Evolutionary conservation across 2,329 filamentous ascomycete species (phyloP), one percentile per base, ranked within the genome.

Genomic region (Fusarium keratoplasticum): DNA sequence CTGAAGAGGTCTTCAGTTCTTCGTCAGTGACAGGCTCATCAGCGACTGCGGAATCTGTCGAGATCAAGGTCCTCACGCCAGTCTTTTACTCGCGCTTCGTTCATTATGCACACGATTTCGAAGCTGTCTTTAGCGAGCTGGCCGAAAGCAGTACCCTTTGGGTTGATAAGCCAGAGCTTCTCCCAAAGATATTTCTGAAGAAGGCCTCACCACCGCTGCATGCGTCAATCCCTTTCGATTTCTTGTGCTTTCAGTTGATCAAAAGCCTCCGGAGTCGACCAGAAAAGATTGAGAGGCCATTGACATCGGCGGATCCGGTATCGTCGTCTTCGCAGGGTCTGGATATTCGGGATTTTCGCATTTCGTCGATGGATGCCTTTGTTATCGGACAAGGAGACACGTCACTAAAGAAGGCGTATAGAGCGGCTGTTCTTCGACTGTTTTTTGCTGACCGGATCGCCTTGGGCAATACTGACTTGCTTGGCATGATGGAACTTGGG

Each of bases 51-150:
- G 81, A 86, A 25, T 80, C 86, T 1, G 25, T 93, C 7, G 87
- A 89, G 50, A 82, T 94, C 57, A 87, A 87, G 62, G 83, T 94
- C 6, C 80, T 92, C 22, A 92, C 90, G 0, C 92, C 92, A 1
- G 84, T 83, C 0, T 94, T 94, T 77, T 94, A 94, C 82, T 86
- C 88, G 14, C 87, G 91, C 31, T 90, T 94, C 57, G 85, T 91
- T 1, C 86, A 89, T 71, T 93, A 94, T 77, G 84, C 88, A 0
- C 86, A 92, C 76, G 88, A 89, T 25, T 85, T 89, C 20, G 89
- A 92, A 74, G 90, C 89, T 1, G 83, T 93, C 33, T 89, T 91
- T 64, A 86, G 87, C 67, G 91, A 93, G 77, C 78, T 89, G 77
- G 80, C 88, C 52, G 89, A 90, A 67, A 92, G 87, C 72, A 83